Conservation (phyloP, 2,329 filamentous ascomycete species). For the Alternaria conjuncta region DNA sequence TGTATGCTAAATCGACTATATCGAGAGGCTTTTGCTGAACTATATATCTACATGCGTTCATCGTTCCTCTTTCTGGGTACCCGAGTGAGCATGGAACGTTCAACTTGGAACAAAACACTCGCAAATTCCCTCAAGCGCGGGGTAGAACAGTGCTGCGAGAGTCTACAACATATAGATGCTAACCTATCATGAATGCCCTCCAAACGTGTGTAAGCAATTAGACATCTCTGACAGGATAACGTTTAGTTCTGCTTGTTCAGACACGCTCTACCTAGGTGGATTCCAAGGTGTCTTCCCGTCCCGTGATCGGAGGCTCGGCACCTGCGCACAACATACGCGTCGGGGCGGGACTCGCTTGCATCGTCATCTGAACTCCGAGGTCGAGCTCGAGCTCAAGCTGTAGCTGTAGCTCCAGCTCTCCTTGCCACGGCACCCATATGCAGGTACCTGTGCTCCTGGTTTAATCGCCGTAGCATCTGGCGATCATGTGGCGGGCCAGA, state of each 20-base stretch:
- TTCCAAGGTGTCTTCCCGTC: not conserved
- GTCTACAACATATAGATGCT: not conserved
- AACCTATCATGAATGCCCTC: not conserved
- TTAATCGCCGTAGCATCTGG: conserved; percentile 26
- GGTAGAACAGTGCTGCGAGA: not conserved
- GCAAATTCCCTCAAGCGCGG: conserved; percentile 31
- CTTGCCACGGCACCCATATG: conserved; percentile 21
- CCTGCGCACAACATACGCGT: not conserved
- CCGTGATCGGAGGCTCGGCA: conserved; percentile 11
- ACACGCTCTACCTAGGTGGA: not conserved
- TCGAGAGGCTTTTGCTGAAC: not conserved
- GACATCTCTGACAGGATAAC: not conserved
- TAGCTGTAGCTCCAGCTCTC: conserved; percentile 6
- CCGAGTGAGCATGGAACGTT: conserved; percentile 5
- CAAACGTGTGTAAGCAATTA: not conserved
- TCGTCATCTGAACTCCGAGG: conserved; percentile 8
- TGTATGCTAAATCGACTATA: not conserved
- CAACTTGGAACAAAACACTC: conserved; percentile 15
- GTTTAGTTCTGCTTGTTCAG: not conserved
- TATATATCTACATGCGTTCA: not conserved
- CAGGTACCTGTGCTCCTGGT: conserved; percentile 35
- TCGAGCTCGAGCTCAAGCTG: conserved; percentile 18
- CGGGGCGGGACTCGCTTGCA: conserved; percentile 12
- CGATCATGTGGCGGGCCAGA: conserved; percentile 26
- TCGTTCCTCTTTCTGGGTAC: conserved; percentile 4